Base-by-base conservation (phyloP, 371 early-diverging fungal species). In the Paraphysoderma sedebokerense region DNA sequence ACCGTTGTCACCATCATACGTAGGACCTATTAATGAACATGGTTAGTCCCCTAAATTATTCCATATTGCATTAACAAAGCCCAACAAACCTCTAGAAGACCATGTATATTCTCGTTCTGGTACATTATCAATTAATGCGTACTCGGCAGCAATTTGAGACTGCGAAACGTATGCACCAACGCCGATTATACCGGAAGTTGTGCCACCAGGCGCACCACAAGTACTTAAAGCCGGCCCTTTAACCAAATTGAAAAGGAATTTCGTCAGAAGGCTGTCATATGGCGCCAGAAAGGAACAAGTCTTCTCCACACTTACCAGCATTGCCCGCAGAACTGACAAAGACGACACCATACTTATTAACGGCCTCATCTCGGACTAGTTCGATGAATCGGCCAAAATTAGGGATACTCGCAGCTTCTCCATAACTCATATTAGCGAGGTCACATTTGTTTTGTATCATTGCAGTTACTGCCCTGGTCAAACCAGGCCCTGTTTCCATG, bases 381-480 rank as follows among this genome's bases (percentile, higher is more conserved):
- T 83, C 74, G 46, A 83, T 74, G 60, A 85, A 88, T 48, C 81
- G 78, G 27, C 93, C 93, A 22, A 59, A 59, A 50, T 83, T 74
- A 27, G 87, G 70, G 11, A 75, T 59, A 31, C 76, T 60, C 7
- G 76, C 58, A 2, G 83, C 75, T 70, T 93, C 93, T 48, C 93
- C 93, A 56, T 81, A 95, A 26, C 85, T 85, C 77, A 96, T 88
- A 65, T 96, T 96, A 44, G 89, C 92, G n/a, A 93, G 66, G 52
- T 92, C 91, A 1, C 28, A 28, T 31, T 42, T 42, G 42, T 42
- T 42, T 22, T 42, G 28, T 8, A 42, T 31, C 42, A 42, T 42
- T 53, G 85, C 85, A 27, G 69, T 70, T 24, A 79, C 80, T 1
- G 92, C 90, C 49, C 96, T 78, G 7, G 83, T 79, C 29, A 96